Conservation (phyloP, 306 rosid genomes). For the Corylus avellana region DNA sequence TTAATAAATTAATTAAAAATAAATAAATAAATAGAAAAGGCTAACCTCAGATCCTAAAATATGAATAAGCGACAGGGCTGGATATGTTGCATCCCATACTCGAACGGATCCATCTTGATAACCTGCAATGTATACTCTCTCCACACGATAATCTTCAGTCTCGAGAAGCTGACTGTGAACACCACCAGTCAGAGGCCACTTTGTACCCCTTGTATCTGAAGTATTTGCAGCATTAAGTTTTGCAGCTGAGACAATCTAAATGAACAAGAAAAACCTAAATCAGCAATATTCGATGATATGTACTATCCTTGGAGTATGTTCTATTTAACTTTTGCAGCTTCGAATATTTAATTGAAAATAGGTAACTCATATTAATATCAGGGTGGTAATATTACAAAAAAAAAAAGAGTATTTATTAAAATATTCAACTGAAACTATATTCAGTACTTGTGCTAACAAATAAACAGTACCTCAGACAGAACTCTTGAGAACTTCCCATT, state of each 20-base stretch:
- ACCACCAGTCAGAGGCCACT: constrained; percentile 89
- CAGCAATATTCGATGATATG: neutral
- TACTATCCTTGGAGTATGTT: neutral
- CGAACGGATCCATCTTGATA: constrained; percentile 83
- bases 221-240: constrained; percentile 38
- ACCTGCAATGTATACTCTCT: constrained; percentile 75
- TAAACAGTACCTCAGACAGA: constrained; percentile 61
- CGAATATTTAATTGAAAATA: constrained; percentile 11
- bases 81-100: constrained; percentile 86
- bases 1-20: neutral
- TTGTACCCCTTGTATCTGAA: constrained; percentile 34
- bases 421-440: neutral
- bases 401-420: constrained; percentile 16
- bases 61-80: constrained; percentile 52
- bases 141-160: constrained; percentile 47
- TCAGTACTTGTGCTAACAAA: constrained; percentile 15
- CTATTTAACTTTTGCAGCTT: neutral
- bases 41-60: constrained; percentile 65
- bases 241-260: constrained; percentile 55
- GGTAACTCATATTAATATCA: constrained; percentile 2
- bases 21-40: neutral
- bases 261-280: constrained; percentile 6
- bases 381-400: constrained; percentile 3
- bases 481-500: constrained; percentile 44
- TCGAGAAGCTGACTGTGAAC: constrained; percentile 50